Evolutionary conservation across 2,329 filamentous ascomycete species (phyloP).

Genomic region (Monilinia polystroma): DNA sequence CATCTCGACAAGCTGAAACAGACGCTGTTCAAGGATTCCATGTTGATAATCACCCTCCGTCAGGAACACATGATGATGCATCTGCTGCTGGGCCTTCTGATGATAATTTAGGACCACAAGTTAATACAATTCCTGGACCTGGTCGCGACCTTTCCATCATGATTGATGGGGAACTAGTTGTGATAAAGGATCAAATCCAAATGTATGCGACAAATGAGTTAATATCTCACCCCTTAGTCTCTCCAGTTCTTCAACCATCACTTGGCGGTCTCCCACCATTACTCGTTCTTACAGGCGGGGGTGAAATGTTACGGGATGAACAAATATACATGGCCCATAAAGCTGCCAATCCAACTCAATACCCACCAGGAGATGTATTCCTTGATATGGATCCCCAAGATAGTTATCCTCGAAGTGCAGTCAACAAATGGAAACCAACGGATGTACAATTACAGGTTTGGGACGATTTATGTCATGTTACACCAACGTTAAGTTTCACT

Average conservation of each 20-base stretch:
- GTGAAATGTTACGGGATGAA: constrained; percentile 87
- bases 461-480: constrained; percentile 92
- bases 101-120: constrained; percentile 30
- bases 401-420: constrained; percentile 46
- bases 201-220: constrained; percentile 81
- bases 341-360: constrained; percentile 77
- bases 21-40: constrained; percentile 43
- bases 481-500: constrained; percentile 91
- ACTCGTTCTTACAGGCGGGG: constrained; percentile 82
- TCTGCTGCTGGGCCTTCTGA: constrained; percentile 38
- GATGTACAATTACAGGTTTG: constrained; percentile 93
- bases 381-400: constrained; percentile 62
- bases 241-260: constrained; percentile 81
- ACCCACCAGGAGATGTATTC: constrained; percentile 64
- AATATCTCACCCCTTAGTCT: constrained; percentile 83
- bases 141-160: constrained; percentile 58
- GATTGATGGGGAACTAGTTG: constrained; percentile 68
- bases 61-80: constrained; percentile 38
- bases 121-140: constrained; percentile 40
- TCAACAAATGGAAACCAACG: constrained; percentile 74
- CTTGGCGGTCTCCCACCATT: constrained; percentile 87
- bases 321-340: constrained; percentile 96
- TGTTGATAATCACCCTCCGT: constrained; percentile 33
- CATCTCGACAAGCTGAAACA: constrained; percentile 39
- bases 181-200: constrained; percentile 90